Percentiles rank a stretch among this genome's conserved stretches.
These are phyloP conservation scores for Cladosporium sphaerospermum DNA, from an alignment of 2,329 filamentous ascomycete species.

Conservation along the genomic window DNA sequence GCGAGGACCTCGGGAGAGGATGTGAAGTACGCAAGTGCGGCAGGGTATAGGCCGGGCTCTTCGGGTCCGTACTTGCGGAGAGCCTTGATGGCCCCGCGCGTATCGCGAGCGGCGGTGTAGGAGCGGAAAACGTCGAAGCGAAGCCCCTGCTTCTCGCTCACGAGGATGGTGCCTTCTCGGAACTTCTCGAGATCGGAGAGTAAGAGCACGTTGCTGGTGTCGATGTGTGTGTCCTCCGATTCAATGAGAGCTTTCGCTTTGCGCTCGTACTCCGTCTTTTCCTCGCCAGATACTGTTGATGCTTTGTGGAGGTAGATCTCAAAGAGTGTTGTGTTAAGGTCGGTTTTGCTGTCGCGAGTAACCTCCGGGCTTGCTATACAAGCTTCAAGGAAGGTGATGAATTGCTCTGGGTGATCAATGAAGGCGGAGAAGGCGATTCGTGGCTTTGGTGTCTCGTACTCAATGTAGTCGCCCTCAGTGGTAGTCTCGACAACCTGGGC, in stretches of 20 bases:
- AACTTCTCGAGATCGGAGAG: conserved; percentile 90
- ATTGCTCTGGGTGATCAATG: conserved; percentile 86
- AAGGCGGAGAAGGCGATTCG: conserved; percentile 92
- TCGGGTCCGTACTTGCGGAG: conserved; percentile 85
- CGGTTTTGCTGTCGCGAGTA: conserved; percentile 68
- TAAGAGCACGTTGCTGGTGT: conserved; percentile 88
- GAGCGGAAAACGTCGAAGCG: conserved; percentile 95
- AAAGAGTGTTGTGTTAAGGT: conserved; percentile 90
- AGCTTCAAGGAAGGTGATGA: conserved; percentile 87
- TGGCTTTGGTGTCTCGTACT: conserved; percentile 75
- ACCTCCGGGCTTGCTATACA: conserved; percentile 67
- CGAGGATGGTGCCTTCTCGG: conserved; percentile 80
- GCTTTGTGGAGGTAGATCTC: conserved; percentile 97
- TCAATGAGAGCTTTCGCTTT: conserved; percentile 89
- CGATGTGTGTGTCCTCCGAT: conserved; percentile 73
- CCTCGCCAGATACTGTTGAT: conserved; percentile 61
- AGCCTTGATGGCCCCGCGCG: conserved; percentile 80
- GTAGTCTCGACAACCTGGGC: conserved; percentile 47
- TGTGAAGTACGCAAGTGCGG: conserved; percentile 87
- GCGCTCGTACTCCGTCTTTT: conserved; percentile 76
- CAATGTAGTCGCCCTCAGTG: conserved; percentile 45
- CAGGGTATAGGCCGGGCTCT: conserved; percentile 86
- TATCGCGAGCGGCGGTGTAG: conserved; percentile 88
- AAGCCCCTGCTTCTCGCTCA: conserved; percentile 88
- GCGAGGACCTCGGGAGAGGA: conserved; percentile 74